phyloP scores from a whole-genome alignment of 371 early-diverging fungal genomes.

The Rhizopus sp. region DNA sequence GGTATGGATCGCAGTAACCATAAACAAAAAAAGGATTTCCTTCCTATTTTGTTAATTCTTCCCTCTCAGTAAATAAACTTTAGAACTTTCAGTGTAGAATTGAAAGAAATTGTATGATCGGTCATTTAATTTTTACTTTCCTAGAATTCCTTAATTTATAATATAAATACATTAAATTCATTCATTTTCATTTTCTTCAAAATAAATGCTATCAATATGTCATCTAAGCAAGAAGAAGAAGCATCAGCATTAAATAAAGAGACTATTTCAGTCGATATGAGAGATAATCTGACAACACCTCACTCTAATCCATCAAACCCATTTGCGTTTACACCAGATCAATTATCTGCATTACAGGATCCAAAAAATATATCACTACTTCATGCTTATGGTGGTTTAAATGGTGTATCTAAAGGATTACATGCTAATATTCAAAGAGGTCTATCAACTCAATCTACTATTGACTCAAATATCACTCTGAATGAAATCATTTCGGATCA shows the following conservation, averaged over 20 bases:
- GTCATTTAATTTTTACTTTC: too few species aligned
- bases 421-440: slow-evolving; percentile 44
- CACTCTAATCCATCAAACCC: slow-evolving; percentile 42
- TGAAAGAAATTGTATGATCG: too few species aligned
- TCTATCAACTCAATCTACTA: slow-evolving; percentile 24
- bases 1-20: too few species aligned
- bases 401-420: slow-evolving; percentile 49
- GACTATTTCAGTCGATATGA: slow-evolving; percentile 22
- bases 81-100: too few species aligned
- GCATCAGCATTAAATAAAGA: slow-evolving; percentile 4
- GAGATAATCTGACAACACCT: slow-evolving; percentile 23
- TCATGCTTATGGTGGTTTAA: slow-evolving; percentile 42
- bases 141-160: too few species aligned
- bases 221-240: slow-evolving; percentile 13
- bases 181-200: too few species aligned
- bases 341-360: slow-evolving; percentile 51
- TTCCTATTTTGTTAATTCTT: too few species aligned
- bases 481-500: slow-evolving; percentile 22
- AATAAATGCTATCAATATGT: slow-evolving; percentile 4
- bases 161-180: too few species aligned
- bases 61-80: too few species aligned
- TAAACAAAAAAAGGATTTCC: too few species aligned
- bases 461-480: slow-evolving; percentile 20
- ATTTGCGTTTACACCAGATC: slow-evolving; percentile 48
- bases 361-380: slow-evolving; percentile 50